Percentiles rank a stretch among this genome's conserved stretches.
These are phyloP conservation scores for Earliella scabrosa DNA, from an alignment of 1,284 basidiomycete species.

Conservation along the genomic window DNA sequence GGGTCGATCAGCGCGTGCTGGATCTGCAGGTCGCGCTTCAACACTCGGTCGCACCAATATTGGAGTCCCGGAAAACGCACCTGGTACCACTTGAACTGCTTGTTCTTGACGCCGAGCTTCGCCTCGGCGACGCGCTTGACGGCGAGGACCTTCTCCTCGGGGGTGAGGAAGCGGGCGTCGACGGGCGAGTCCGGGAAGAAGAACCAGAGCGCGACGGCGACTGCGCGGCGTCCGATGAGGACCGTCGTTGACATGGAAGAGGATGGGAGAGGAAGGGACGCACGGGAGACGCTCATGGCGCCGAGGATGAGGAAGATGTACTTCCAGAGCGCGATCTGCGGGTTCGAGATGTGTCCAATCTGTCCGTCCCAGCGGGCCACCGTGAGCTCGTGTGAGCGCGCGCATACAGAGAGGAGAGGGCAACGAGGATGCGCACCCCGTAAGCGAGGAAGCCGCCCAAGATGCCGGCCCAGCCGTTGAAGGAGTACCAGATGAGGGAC, in stretches of 20 bases:
- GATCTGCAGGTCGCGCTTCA: constrained; percentile 48
- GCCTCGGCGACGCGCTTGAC: constrained; percentile 76
- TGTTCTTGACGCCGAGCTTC: constrained; percentile 75
- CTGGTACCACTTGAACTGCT: constrained; percentile 77
- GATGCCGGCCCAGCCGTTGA: constrained; percentile 29
- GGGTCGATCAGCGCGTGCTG: constrained; percentile 70
- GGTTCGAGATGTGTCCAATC: constrained; percentile 24
- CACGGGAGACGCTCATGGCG: constrained; percentile 21
- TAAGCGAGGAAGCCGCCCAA: constrained; percentile 28
- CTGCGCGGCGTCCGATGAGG: not conserved
- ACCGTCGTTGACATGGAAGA: too few relatives aligned
- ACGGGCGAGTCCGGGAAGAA: constrained; percentile 76
- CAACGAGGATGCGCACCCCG: too few relatives aligned
- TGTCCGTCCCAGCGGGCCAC: too few relatives aligned
- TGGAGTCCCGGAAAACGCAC: not conserved
- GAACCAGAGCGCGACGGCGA: constrained; percentile 43
- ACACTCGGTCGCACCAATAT: too few relatives aligned
- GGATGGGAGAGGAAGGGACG: not conserved
- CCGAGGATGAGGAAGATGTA: constrained; percentile 29
- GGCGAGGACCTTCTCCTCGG: constrained; percentile 60
- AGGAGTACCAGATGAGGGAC: constrained; percentile 27
- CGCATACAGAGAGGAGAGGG: too few relatives aligned
- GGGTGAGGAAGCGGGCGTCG: constrained; percentile 70
- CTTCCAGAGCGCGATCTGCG: constrained; percentile 23
- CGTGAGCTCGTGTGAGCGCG: too few relatives aligned